Evolutionary conservation across 495 filamentous ascomycete species (phyloP), one percentile per base, ranked within the genome.

Genomic region (Rhizodiscina lignyota): DNA sequence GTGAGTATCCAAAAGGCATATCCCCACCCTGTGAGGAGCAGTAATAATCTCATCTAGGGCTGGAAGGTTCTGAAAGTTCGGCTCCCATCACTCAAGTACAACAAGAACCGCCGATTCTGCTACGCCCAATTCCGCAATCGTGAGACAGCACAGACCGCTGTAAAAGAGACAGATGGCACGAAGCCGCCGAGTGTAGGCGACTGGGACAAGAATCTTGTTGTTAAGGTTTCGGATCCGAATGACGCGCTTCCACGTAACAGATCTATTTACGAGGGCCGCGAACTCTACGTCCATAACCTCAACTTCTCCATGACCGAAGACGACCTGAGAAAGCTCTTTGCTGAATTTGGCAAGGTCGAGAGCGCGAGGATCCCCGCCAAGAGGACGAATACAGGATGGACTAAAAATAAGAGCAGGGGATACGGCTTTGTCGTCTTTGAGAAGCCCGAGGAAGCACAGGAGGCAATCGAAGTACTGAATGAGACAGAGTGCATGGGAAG

Each of bases 101-200:
- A 94, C 44, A 80, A 77, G 4, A 73, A 77, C 45, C 79, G 89
- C 21, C 76, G 87, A 4, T 97, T 97, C 58, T 93, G 83, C 55
- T 97, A 97, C 51, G 64, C 94, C 5, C 80, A 91, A 30, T 94
- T 94, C 53, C 64, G 73, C 26, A 71, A 70, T 22, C 17, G 29
- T 1, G 41, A 41, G 11, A 35, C 36, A 39, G 51, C 51, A 12
- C 16, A 37, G 23, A 51, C 70, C 2, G 62, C 60, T 3, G 64
- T n/a, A n/a, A n/a, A 69, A 17, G 80, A 83, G 1, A 62, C 67
- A 16, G 65, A 65, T 21, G 83, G 84, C 2, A 79, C 72, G 1
- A 56, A 69, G 20, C 59, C 92, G 23, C 65, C 94, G 50, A 77
- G 79, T 4, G 74, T 67, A 37, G 51, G 66, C 2, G 81, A 76